phyloP scores from a whole-genome alignment of 805 yeast genomes.

The Wickerhamiella australiensis region DNA sequence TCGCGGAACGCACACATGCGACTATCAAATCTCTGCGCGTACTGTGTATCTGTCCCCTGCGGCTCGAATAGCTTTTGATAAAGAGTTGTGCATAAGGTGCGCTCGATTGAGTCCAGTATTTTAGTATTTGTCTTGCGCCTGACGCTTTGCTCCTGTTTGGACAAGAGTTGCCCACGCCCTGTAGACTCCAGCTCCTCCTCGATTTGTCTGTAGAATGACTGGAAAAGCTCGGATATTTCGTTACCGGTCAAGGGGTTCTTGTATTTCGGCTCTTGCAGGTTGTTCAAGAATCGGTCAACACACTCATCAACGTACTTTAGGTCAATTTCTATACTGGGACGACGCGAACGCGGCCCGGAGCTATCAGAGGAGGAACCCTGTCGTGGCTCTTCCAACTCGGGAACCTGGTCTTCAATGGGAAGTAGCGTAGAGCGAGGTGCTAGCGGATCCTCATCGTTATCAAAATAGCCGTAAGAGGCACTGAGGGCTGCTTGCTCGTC shows the following conservation, averaged over 20 bases:
- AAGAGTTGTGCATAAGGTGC: slow-evolving; percentile 27
- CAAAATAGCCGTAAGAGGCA: slow-evolving; percentile 4
- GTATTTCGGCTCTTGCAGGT: slow-evolving; percentile 31
- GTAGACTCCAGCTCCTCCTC: slow-evolving; percentile 22
- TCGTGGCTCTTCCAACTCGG: background rate
- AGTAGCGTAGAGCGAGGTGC: background rate
- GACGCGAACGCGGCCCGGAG: background rate
- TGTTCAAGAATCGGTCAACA: slow-evolving; percentile 20
- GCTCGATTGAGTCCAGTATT: slow-evolving; percentile 29
- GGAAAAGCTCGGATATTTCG: slow-evolving; percentile 32
- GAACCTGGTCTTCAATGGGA: background rate
- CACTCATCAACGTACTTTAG: background rate
- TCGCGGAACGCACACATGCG: slow-evolving; percentile 24
- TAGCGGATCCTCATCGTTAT: slow-evolving; percentile 5
- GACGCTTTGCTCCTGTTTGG: slow-evolving; percentile 24
- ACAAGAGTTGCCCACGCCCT: slow-evolving; percentile 17
- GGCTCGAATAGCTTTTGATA: slow-evolving; percentile 29
- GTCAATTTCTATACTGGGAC: background rate
- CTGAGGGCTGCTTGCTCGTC: background rate
- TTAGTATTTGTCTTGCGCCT: slow-evolving; percentile 12
- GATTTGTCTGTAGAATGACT: slow-evolving; percentile 30
- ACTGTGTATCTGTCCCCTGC: slow-evolving; percentile 15
- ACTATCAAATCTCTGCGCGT: slow-evolving; percentile 20
- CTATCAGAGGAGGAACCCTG: background rate
- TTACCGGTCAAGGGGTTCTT: slow-evolving; percentile 29